phyloP scores from a whole-genome alignment of 1,284 basidiomycete species.

The Macrocystidia cucumis region DNA sequence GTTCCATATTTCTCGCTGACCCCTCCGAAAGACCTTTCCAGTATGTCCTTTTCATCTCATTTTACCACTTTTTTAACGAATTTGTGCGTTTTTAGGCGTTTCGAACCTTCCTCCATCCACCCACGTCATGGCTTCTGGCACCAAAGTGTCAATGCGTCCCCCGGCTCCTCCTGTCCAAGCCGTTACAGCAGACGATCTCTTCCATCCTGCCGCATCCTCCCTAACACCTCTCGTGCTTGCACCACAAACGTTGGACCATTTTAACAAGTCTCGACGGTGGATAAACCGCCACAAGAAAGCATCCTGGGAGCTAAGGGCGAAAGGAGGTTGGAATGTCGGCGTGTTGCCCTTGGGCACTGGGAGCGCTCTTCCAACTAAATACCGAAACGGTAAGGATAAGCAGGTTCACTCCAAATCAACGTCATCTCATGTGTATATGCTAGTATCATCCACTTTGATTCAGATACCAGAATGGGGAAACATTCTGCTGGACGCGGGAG shows the following conservation, averaged over 20 bases:
- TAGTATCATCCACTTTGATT: conserved; percentile 75
- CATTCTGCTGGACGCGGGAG: conserved; percentile 85
- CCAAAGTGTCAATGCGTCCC: conserved; percentile 39
- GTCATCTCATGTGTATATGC: conserved; percentile 1
- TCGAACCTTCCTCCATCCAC: conserved; percentile 39
- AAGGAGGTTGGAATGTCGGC: conserved; percentile 53
- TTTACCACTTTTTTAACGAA: not conserved
- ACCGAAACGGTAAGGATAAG: conserved; percentile 66
- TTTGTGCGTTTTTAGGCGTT: conserved; percentile 27
- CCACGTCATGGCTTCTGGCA: conserved; percentile 28
- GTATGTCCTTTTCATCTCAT: conserved; percentile 22
- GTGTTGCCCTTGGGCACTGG: conserved; percentile 85
- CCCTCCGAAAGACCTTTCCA: conserved; percentile 30
- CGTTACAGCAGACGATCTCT: conserved; percentile 31
- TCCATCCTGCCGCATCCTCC: conserved; percentile 34
- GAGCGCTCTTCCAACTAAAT: conserved; percentile 78
- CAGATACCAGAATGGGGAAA: conserved; percentile 61
- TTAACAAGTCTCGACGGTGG: conserved; percentile 27
- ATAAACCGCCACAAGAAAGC: no score
- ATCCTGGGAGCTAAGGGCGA: conserved; percentile 13
- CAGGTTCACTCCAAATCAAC: conserved; percentile 1
- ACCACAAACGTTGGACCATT: conserved; percentile 24
- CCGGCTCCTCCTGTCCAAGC: conserved; percentile 30
- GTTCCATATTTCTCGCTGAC: conserved; percentile 48
- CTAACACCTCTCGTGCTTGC: conserved; percentile 24